A percentile compares a stretch with the other conserved stretches of the same genome.
These are phyloP conservation scores for Boletales sp. DNA, from an alignment of 768 basidiomycete species.

Conservation along the genomic window DNA sequence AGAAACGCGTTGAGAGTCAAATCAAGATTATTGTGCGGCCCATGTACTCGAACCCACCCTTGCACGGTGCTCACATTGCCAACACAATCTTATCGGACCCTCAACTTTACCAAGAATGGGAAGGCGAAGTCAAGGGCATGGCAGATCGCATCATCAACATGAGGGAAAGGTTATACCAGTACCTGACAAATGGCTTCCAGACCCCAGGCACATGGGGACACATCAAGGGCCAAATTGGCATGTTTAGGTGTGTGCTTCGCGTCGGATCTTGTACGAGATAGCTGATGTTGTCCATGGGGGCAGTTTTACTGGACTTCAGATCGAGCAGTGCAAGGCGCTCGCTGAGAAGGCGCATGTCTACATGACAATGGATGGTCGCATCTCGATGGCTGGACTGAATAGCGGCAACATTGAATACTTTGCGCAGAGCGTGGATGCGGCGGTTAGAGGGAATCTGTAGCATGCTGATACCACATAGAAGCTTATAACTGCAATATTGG, in stretches of 20 bases:
- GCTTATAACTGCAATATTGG: constrained; percentile 13
- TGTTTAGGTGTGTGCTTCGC: constrained; percentile 75
- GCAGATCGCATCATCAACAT: constrained; percentile 92
- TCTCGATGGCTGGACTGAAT: constrained; percentile 93
- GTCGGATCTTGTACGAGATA: neutral
- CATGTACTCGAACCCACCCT: constrained; percentile 97
- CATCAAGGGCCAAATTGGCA: constrained; percentile 94
- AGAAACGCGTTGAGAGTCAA: constrained; percentile 87
- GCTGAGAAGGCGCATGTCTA: constrained; percentile 90
- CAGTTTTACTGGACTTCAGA: constrained; percentile 84
- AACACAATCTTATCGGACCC: constrained; percentile 74
- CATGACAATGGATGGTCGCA: constrained; percentile 91
- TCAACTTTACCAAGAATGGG: constrained; percentile 83
- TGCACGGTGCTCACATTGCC: constrained; percentile 86
- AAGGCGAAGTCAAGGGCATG: constrained; percentile 92
- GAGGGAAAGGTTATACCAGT: constrained; percentile 78
- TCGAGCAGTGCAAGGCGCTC: constrained; percentile 74
- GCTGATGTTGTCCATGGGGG: constrained; percentile 3
- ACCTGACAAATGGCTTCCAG: constrained; percentile 70
- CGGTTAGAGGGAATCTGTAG: constrained; percentile 75
- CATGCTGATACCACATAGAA: constrained; percentile 24
- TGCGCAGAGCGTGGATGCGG: constrained; percentile 79
- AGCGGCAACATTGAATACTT: constrained; percentile 83
- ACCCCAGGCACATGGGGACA: constrained; percentile 96
- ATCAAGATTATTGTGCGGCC: constrained; percentile 94